A percentile compares a stretch with the other conserved stretches of the same genome.
Evolutionary conservation across 139 green algal species (phyloP).

Genomic region (Chlamydomonas incerta): DNA sequence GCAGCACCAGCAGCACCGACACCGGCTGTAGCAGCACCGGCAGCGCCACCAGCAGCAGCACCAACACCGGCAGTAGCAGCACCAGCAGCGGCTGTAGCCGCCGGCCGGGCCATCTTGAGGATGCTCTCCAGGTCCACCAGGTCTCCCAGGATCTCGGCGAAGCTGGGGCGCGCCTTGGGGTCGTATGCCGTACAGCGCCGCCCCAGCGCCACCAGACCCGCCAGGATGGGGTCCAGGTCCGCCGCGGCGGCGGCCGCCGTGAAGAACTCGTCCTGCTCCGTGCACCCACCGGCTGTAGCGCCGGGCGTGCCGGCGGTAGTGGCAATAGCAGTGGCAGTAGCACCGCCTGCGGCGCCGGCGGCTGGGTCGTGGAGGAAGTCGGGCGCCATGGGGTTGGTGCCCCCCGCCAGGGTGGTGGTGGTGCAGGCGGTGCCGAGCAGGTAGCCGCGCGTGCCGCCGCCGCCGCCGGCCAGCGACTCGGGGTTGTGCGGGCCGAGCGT

Average conservation of each 20-base stretch:
- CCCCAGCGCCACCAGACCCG: conserved; percentile 12
- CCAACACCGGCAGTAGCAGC: too few species aligned
- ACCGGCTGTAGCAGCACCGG: too few species aligned
- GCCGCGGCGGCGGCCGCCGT: not conserved
- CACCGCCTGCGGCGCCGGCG: too few species aligned
- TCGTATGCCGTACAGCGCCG: not conserved
- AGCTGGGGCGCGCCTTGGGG: not conserved
- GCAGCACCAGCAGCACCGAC: too few species aligned
- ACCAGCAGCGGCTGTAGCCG: too few species aligned
- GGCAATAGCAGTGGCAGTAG: not conserved
- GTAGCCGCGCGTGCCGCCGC: too few species aligned
- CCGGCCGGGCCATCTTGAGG: not conserved
- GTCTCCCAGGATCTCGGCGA: conserved; percentile 18
- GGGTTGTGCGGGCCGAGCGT: too few species aligned
- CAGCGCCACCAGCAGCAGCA: too few species aligned
- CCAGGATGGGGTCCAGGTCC: not conserved
- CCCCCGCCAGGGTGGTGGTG: too few species aligned
- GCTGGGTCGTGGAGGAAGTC: not conserved
- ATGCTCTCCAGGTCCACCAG: conserved; percentile 22
- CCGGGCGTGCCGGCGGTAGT: not conserved
- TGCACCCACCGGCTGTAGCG: not conserved
- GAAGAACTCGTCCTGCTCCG: not conserved
- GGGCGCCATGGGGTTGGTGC: too few species aligned
- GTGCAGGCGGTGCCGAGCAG: too few species aligned
- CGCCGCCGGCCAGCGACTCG: too few species aligned